Base-by-base conservation (phyloP, 179 eudicot species). In the Silene coronaria region DNA sequence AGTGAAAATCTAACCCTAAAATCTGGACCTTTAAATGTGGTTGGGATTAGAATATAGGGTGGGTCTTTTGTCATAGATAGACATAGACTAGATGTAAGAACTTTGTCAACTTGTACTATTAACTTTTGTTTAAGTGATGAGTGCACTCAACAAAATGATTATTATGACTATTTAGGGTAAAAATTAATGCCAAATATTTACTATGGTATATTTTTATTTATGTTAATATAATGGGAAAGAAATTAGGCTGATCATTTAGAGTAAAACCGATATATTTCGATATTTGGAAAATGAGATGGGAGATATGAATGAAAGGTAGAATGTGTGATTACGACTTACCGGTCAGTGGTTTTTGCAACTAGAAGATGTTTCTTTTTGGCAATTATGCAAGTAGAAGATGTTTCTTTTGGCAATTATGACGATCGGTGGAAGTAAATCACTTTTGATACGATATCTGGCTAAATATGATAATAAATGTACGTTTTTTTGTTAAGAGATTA, bases 1-100 rank as follows among this genome's bases (percentile, higher is more conserved):
- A 75, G 38, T 46, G 28, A 61, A 80, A 75, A 61, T 62, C 76
- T 76, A 80, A 80, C 79, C 82, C 82, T 80, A 80, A 71, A 75
- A 75, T 64, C 60, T 76, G 79, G 68, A 57, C 76, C 58, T 75
- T 70, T 71, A 71, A 57, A 26, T 71, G 76, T 71, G 75, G 75
- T 79, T 67, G 70, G 68, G 67, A 48, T 73, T 66, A n/a, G 22
- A 13, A 34, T 45, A 26, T 51, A 51, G 8, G 14, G 45, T 23
- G 70, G 51, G 9, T 30, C 38, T 78, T 74, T 74, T 61, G 68
- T 61, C 74, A 48, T 17, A 13, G 57, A 51, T 74, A 46, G 68
- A 51, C 74, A 48, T 17, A 13, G 57, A 51, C 57, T 51, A 51
- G 57, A 1, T 16, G 55, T 11, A 48, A 48, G 16, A 48, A 48